phyloP scores from a whole-genome alignment of 495 filamentous ascomycete genomes.

The Glonium stellatum region DNA sequence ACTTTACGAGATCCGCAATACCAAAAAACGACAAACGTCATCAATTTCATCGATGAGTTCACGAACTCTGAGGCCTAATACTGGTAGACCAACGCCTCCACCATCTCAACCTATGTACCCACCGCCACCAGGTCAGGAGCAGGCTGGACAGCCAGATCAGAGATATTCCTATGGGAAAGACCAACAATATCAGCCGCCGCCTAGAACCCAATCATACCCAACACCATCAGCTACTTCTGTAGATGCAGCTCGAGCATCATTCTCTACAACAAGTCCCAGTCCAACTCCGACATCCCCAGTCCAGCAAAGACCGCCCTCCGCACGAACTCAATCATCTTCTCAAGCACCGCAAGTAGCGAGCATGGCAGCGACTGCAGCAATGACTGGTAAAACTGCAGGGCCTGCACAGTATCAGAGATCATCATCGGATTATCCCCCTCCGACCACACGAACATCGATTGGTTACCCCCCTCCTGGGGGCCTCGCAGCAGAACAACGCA shows the following conservation, averaged over 20 bases:
- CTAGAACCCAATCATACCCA: conserved; percentile 37
- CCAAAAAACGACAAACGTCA: conserved; percentile 47
- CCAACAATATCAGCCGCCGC: conserved; percentile 33
- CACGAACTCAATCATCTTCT: conserved; percentile 40
- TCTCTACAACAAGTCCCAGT: conserved; percentile 24
- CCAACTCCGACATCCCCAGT: conserved; percentile 35
- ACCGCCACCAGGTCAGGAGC: conserved; percentile 38
- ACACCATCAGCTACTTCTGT: conserved; percentile 36
- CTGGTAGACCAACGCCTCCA: conserved; percentile 37
- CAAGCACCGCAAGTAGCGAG: conserved; percentile 37
- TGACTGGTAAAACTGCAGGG: conserved; percentile 37
- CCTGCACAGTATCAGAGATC: conserved; percentile 36
- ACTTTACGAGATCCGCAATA: conserved; percentile 57
- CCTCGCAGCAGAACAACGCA: conserved; percentile 20
- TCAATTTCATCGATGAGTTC: conserved; percentile 52
- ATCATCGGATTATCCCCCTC: conserved; percentile 40
- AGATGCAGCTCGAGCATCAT: conserved; percentile 44
- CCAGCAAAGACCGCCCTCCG: conserved; percentile 38
- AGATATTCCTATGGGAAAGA: conserved; percentile 46
- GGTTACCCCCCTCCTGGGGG: conserved; percentile 10
- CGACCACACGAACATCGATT: conserved; percentile 17
- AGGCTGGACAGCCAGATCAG: conserved; percentile 37
- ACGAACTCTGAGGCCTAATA: conserved; percentile 57
- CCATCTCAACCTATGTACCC: conserved; percentile 32
- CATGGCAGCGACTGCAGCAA: conserved; percentile 40